Conservation (phyloP, 2,329 filamentous ascomycete genomes). For the Rhinocladiella similis region DNA sequence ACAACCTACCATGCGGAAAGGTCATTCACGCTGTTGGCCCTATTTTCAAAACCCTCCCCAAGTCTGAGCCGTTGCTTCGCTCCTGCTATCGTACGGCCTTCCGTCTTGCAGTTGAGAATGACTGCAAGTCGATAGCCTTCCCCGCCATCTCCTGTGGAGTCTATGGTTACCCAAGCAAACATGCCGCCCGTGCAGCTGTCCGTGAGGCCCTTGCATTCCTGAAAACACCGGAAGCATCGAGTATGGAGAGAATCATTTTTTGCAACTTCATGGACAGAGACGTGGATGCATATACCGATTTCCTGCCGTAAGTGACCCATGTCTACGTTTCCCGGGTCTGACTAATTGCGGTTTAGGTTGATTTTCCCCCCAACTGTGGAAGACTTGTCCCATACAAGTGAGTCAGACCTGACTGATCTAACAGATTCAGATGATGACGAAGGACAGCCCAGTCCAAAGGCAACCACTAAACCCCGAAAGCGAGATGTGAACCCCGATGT, state of each 20-base stretch:
- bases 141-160: conserved; percentile 82
- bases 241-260: conserved; percentile 74
- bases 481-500: background rate
- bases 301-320: conserved; percentile 62
- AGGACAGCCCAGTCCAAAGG: conserved; percentile 7
- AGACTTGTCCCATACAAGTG: conserved; percentile 33
- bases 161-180: conserved; percentile 77
- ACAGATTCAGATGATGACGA: conserved; percentile 9
- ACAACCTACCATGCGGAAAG: conserved; percentile 71
- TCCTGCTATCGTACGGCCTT: conserved; percentile 72
- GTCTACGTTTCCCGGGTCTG: too few species aligned
- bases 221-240: conserved; percentile 41
- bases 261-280: conserved; percentile 82
- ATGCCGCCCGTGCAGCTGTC: conserved; percentile 73
- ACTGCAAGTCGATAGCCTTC: conserved; percentile 75
- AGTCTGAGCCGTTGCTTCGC: conserved; percentile 47
- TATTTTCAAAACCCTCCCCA: conserved; percentile 57
- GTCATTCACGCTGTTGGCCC: conserved; percentile 93
- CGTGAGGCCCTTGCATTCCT: conserved; percentile 59
- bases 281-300: conserved; percentile 66
- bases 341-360: conserved; percentile 34
- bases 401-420: conserved; percentile 19
- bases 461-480: conserved; percentile 7
- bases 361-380: conserved; percentile 51
- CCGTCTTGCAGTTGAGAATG: conserved; percentile 67